phyloP scores from a whole-genome alignment of 306 rosid species.

The Castanospermum australe region DNA sequence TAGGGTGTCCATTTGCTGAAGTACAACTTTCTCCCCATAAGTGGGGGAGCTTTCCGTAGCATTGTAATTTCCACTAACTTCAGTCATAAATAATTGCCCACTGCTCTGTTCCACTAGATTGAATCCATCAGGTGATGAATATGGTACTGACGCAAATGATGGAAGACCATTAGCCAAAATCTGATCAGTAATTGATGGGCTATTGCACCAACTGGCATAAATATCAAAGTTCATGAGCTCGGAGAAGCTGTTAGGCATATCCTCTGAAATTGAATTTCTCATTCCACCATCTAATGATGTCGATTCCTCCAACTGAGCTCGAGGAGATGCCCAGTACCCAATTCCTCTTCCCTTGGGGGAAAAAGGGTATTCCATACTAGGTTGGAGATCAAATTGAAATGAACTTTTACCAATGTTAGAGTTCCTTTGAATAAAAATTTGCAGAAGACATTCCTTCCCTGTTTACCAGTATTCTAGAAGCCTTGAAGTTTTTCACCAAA shows the following conservation, averaged over 20 bases:
- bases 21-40: conserved; percentile 45
- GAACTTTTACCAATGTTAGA: conserved; percentile 7
- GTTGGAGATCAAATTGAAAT: conserved; percentile 3
- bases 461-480: neutral
- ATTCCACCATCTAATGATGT: conserved; percentile 40
- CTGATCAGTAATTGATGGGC: conserved; percentile 51
- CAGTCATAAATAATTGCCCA: conserved; percentile 33
- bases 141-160: conserved; percentile 33
- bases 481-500: neutral
- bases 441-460: conserved; percentile 12
- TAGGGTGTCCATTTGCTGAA: conserved; percentile 51
- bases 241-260: conserved; percentile 48
- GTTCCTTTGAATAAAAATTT: conserved; percentile 4
- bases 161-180: conserved; percentile 44
- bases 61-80: conserved; percentile 34
- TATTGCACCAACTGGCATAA: conserved; percentile 58
- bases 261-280: conserved; percentile 47
- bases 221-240: conserved; percentile 68
- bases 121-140: conserved; percentile 41
- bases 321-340: conserved; percentile 48
- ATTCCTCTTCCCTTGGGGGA: conserved; percentile 38
- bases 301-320: conserved; percentile 47
- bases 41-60: conserved; percentile 28
- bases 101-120: conserved; percentile 39
- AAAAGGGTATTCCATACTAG: conserved; percentile 56